phyloP scores from a whole-genome alignment of 345 rosid species.

The Camelina neglecta region DNA sequence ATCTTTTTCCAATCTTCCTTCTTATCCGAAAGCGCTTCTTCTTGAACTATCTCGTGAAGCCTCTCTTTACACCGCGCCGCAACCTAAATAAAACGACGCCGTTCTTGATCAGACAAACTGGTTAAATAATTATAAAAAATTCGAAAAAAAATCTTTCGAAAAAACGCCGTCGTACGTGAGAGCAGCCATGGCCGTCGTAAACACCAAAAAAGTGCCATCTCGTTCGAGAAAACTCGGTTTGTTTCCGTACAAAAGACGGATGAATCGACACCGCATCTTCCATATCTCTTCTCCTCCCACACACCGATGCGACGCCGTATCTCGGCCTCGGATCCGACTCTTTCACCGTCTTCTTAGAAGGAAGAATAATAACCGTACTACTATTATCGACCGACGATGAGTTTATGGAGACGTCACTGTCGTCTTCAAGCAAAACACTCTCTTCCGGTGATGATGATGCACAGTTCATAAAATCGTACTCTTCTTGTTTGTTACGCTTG shows the following conservation, averaged over 20 bases:
- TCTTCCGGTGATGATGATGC: conserved; percentile 37
- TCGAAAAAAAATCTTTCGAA: neutral
- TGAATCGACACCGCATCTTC: conserved; percentile 75
- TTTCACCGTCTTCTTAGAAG: conserved; percentile 19
- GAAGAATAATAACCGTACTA: conserved; percentile 1
- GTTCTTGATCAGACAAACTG: neutral
- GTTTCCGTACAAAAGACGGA: conserved; percentile 53
- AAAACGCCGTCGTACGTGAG: conserved; percentile 56
- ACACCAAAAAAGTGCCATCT: conserved; percentile 74
- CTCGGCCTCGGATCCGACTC: conserved; percentile 46
- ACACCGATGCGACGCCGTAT: conserved; percentile 73
- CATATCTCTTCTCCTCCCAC: conserved; percentile 90
- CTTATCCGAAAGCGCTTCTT: conserved; percentile 44
- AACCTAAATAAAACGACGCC: conserved; percentile 46
- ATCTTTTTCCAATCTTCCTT: conserved; percentile 56
- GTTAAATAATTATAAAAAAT: neutral
- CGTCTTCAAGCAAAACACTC: conserved; percentile 12
- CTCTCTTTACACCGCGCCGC: conserved; percentile 65
- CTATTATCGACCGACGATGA: neutral
- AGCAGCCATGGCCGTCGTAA: conserved; percentile 82
- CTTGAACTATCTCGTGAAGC: conserved; percentile 65
- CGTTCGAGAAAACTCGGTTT: conserved; percentile 22
- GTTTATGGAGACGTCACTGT: neutral
- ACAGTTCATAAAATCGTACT: conserved; percentile 17
- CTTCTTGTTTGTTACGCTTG: conserved; percentile 55